These are phyloP conservation scores for Rhodamnia rubescens DNA, from an alignment of 345 rosid species.

Conservation along the genomic window DNA sequence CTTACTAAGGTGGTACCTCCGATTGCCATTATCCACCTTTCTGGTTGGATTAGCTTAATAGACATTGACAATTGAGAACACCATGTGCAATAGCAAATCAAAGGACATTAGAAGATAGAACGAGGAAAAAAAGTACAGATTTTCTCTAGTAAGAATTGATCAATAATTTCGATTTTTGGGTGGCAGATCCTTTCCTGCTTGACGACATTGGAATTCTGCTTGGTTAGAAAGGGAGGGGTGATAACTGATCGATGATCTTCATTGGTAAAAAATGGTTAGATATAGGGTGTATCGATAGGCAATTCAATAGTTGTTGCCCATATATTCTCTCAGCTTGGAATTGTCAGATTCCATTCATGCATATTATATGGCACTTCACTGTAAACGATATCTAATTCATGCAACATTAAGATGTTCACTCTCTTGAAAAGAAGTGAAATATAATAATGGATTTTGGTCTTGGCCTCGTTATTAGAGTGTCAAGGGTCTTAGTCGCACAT, in stretches of 20 bases:
- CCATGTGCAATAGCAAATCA: not conserved
- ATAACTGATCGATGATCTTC: not conserved
- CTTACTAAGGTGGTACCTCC: not conserved
- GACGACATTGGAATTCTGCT: not conserved
- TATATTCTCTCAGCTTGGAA: not conserved
- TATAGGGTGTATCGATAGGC: not conserved
- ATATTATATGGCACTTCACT: not conserved
- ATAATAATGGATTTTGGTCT: not conserved
- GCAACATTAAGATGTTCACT: not conserved
- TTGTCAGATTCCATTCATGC: not conserved
- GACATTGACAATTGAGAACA: not conserved
- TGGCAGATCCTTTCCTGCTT: not conserved
- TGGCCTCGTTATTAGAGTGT: not conserved
- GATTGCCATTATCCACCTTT: not conserved
- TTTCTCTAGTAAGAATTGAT: not conserved
- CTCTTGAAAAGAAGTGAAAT: not conserved
- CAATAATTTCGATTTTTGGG: no score
- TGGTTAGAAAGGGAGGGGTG: not conserved
- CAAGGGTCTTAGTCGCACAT: not conserved
- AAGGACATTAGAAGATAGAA: not conserved
- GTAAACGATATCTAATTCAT: not conserved
- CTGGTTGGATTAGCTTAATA: not conserved
- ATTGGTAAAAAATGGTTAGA: not conserved
- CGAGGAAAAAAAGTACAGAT: not conserved
- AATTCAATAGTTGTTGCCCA: not conserved